A percentile compares a stretch with the other conserved stretches of the same genome.
Evolutionary conservation across 345 rosid species (phyloP).

Genomic region (Kandelia obovata): DNA sequence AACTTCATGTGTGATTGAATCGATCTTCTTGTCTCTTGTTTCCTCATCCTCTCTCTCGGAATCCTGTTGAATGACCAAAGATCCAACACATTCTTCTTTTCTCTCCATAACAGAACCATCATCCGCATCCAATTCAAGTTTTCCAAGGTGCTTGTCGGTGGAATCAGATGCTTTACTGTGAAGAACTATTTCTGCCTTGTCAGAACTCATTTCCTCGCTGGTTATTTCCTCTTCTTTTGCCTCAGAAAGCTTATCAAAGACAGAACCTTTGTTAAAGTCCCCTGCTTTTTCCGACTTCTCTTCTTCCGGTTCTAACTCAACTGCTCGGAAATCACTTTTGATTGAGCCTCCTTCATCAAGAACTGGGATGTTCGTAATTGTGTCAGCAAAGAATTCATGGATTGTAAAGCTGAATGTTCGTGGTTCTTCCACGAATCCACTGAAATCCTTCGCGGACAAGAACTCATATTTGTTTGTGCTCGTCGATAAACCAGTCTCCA

Average conservation of each 20-base stretch:
- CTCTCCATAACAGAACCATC: background rate
- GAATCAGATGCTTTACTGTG: conserved; percentile 4
- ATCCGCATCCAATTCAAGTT: background rate
- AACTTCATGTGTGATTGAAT: conserved; percentile 18
- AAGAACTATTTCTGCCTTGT: background rate
- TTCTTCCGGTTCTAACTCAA: conserved; percentile 8
- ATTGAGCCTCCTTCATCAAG: conserved; percentile 1
- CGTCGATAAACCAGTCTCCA: conserved; percentile 15
- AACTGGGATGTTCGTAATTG: background rate
- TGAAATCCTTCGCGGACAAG: conserved; percentile 29
- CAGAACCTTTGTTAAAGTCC: conserved; percentile 14
- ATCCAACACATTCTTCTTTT: background rate
- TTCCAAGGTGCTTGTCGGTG: background rate
- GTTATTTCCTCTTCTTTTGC: conserved; percentile 6
- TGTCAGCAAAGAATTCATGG: conserved; percentile 30
- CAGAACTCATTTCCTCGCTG: background rate
- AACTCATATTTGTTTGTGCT: conserved; percentile 41
- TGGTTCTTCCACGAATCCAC: conserved; percentile 54
- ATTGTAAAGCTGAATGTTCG: conserved; percentile 36
- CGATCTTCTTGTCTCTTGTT: background rate
- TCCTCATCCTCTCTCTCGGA: background rate
- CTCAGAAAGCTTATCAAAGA: conserved; percentile 2
- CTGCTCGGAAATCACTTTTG: background rate
- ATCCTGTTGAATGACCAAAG: background rate
- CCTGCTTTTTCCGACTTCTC: conserved; percentile 14